Evolutionary conservation across 2,329 filamentous ascomycete genomes (phyloP).

Genomic region (Colletotrichum costaricense): DNA sequence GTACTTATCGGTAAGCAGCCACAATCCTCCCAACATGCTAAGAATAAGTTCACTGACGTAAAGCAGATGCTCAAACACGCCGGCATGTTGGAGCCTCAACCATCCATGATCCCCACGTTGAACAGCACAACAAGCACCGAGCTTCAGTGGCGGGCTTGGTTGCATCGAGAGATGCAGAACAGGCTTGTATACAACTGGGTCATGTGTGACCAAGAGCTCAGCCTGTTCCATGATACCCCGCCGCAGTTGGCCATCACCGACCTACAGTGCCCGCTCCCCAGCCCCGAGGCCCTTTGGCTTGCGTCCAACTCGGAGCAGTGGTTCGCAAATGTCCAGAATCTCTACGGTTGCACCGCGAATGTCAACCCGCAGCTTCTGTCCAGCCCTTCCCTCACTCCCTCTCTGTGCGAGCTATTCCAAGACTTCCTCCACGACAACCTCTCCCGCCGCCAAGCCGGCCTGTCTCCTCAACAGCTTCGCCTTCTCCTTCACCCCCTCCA

Average conservation of each 20-base stretch:
- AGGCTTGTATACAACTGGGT: slow-evolving; percentile 81
- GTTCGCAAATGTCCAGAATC: slow-evolving; percentile 68
- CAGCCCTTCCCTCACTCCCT: slow-evolving; percentile 64
- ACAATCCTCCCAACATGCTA: neutral
- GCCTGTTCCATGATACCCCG: slow-evolving; percentile 72
- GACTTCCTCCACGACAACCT: slow-evolving; percentile 75
- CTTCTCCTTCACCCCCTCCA: slow-evolving; percentile 77
- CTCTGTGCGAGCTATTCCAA: slow-evolving; percentile 74
- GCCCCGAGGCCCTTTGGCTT: slow-evolving; percentile 71
- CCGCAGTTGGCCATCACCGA: slow-evolving; percentile 74
- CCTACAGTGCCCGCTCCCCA: slow-evolving; percentile 72
- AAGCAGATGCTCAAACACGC: slow-evolving; percentile 75
- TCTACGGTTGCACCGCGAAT: slow-evolving; percentile 62
- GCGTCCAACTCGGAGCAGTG: slow-evolving; percentile 69
- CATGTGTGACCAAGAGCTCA: slow-evolving; percentile 79
- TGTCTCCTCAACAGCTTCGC: slow-evolving; percentile 69
- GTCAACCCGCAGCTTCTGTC: slow-evolving; percentile 64
- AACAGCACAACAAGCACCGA: slow-evolving; percentile 56
- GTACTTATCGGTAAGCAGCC: slow-evolving; percentile 70
- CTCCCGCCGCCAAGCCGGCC: slow-evolving; percentile 54
- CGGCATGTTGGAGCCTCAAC: slow-evolving; percentile 70
- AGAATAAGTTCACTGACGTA: neutral
- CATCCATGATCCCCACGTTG: slow-evolving; percentile 55
- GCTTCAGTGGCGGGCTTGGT: slow-evolving; percentile 73
- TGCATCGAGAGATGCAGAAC: slow-evolving; percentile 72